A percentile compares a stretch with the other conserved stretches of the same genome.
Conservation (phyloP, 139 green algal genomes). For the Astrephomene gubernaculifera region DNA sequence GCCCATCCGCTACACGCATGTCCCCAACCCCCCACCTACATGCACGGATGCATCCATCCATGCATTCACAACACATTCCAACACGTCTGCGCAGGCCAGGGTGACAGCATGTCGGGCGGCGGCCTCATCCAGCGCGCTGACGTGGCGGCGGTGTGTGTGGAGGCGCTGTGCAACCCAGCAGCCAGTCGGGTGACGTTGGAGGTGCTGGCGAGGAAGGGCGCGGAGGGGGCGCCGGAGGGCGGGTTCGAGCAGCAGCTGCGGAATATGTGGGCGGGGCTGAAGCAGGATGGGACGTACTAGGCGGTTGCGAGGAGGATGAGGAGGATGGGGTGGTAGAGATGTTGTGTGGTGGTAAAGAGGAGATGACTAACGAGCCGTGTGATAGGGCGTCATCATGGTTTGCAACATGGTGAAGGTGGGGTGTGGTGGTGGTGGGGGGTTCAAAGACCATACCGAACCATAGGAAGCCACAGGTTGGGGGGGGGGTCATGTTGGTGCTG, state of each 20-base stretch:
- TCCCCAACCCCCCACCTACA: too few relatives aligned
- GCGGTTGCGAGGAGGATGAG: background rate
- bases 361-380: too few relatives aligned
- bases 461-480: too few relatives aligned
- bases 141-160: constrained; percentile 73
- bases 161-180: constrained; percentile 55
- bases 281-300: background rate
- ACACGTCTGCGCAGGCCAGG: constrained; percentile 60
- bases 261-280: constrained; percentile 14
- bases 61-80: too few relatives aligned
- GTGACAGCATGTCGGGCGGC: constrained; percentile 39
- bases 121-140: constrained; percentile 65
- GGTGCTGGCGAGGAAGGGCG: background rate
- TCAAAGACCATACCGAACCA: too few relatives aligned
- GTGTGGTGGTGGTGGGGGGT: background rate
- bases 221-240: background rate
- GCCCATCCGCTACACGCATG: too few relatives aligned
- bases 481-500: background rate
- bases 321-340: background rate
- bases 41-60: too few relatives aligned
- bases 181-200: constrained; percentile 42
- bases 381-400: too few relatives aligned
- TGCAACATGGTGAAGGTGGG: background rate
- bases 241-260: constrained; percentile 27
- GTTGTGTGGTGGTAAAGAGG: background rate